Evolutionary conservation across 768 basidiomycete genomes (phyloP), one percentile per base, ranked within the genome.

Genomic region (Suillus tomentosus): DNA sequence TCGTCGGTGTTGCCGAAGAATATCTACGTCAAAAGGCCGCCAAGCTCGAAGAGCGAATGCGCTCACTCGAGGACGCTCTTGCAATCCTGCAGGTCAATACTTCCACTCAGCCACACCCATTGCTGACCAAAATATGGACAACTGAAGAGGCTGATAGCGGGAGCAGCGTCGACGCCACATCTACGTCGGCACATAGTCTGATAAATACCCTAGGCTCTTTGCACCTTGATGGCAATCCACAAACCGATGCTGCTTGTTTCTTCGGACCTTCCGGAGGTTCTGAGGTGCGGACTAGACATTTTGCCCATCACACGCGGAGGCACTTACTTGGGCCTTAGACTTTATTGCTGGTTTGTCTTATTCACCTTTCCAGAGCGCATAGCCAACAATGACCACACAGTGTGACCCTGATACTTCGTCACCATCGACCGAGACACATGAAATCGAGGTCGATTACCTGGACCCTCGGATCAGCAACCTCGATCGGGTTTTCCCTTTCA

Each of bases 21-120:
- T 84, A 83, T 69, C 78, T 86, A 37, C 80, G 78, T n/a, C 74
- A 77, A 56, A 83, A 82, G 72, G 72, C 83, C 54, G 66, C 70
- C 17, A 78, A 74, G 60, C 73, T 85, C 72, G 81, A 85, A 64
- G 79, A 81, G 9, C 79, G 84, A 1, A 84, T 85, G 79, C 81
- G 78, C 65, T 79, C 80, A 3, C 75, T 87, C 24, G 85, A 87
- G 70, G 84, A 85, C 67, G 85, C 84, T 19, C 70, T 86, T 22
- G 81, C 80, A 27, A 83, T 84, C 37, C 70, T 81, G 24, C 79
- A 85, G 58, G 68, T 76, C 31, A 70, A 74, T n/a, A 71, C 77
- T 53, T 79, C 81, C 22, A 68, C 75, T 62, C 66, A 76, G 59
- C 73, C 76, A 1, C 82, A 84, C 65, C 84, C 83, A 1, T 69